Evolutionary conservation across 1,139 yeast genomes (phyloP), one percentile per base, ranked within the genome.

Genomic region (Wickerhamomyces sp.): DNA sequence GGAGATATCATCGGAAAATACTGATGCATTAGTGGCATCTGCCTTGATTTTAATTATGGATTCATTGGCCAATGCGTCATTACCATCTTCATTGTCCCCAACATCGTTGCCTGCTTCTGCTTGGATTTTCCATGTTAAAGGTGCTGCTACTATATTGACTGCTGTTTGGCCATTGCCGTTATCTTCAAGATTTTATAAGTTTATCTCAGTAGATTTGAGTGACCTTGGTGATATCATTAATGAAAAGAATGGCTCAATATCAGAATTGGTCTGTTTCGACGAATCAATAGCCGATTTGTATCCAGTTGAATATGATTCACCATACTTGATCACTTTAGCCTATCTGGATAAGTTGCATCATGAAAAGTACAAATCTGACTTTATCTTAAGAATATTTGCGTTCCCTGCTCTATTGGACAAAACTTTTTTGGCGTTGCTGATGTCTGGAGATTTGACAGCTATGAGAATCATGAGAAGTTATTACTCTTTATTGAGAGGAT

Each of bases 71-170:
- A 90, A 90, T 62, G 97, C 97, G 0, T 79, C 95, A 3, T 70
- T 81, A 33, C 89, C 95, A 3, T 70, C 77, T 5, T 70, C 80
- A 4, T 73, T 82, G 32, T 64, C 67, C 7, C 65, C 62, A 4
- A 79, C 78, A 49, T 76, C 87, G 5, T 65, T 89, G 40, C 95
- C 96, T 1, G 92, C 97, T 1, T 81, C 92, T 7, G 96, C 97
- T 0, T 90, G 97, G 97, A 81, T 90, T 42, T 92, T 88, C 67
- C 97, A 90, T 58, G 97, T 90, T 13, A 86, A 94, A 54, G 97
- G 97, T 18, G 96, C 97, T 0, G 96, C 96, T 5, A 90, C 97
- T 0, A 90, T 90, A 36, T 68, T 90, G 41, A 85, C 96, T 1
- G 95, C 97, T 1, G 96, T 89, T 14, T 89, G 97, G 86, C 96